Percentiles rank a stretch among this genome's conserved stretches.
Evolutionary conservation across 1,284 basidiomycete species (phyloP).

Genomic region (Austropuccinia psidii): DNA sequence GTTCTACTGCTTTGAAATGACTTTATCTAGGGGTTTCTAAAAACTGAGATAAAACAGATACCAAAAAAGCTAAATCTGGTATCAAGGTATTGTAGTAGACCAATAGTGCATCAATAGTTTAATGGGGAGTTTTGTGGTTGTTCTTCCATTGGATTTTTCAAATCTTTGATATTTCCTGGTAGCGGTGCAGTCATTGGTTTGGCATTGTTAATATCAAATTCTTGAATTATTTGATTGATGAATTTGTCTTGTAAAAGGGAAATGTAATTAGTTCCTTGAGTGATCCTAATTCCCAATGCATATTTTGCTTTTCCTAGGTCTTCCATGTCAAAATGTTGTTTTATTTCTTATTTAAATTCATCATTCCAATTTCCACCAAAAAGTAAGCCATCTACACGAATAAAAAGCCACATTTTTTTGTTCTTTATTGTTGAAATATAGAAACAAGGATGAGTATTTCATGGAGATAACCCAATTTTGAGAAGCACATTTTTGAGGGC

Average conservation of each 20-base stretch:
- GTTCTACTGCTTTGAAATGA: slow-evolving; percentile 1
- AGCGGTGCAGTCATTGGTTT: not conserved
- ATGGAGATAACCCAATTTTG: not conserved
- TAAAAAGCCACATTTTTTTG: not conserved
- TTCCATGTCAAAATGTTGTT: slow-evolving; percentile 6
- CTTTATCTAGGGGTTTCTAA: not conserved
- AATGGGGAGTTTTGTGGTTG: not conserved
- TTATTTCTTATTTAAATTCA: not conserved
- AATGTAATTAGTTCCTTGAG: not conserved
- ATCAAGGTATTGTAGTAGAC: not conserved
- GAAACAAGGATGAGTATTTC: not conserved
- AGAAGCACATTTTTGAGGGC: not conserved
- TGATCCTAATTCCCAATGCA: not conserved
- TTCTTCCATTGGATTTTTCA: not conserved
- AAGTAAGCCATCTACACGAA: not conserved
- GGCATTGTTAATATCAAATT: not conserved
- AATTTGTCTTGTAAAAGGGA: slow-evolving; percentile 15
- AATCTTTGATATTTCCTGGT: not conserved
- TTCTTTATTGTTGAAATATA: not conserved
- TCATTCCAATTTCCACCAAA: not conserved
- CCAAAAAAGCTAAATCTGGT: slow-evolving; percentile 1
- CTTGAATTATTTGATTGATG: not conserved
- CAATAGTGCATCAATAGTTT: not conserved
- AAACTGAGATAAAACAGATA: not conserved
- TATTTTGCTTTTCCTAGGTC: not conserved